phyloP scores from a whole-genome alignment of 805 yeast species.

The Kuraishia piskuri region DNA sequence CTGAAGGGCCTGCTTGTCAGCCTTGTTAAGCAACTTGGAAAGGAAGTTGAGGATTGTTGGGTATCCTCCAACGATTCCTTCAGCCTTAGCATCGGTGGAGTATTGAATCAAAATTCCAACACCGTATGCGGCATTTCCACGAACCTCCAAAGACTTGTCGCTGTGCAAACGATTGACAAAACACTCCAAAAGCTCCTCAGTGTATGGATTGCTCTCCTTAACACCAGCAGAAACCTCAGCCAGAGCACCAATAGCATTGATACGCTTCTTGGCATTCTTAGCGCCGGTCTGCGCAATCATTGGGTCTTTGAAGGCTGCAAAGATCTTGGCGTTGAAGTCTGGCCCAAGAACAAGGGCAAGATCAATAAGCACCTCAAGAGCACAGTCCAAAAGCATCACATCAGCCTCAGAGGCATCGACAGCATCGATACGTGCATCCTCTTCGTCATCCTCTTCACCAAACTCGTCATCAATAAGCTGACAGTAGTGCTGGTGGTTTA shows the following conservation, averaged over 20 bases:
- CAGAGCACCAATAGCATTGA: conserved; percentile 77
- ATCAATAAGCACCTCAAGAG: conserved; percentile 76
- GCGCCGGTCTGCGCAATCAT: conserved; percentile 49
- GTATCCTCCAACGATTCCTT: conserved; percentile 29
- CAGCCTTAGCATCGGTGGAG: conserved; percentile 43
- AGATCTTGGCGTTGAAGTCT: conserved; percentile 61
- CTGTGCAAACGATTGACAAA: conserved; percentile 62
- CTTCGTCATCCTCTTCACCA: conserved; percentile 42
- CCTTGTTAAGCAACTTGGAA: conserved; percentile 68
- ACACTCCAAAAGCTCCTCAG: conserved; percentile 61
- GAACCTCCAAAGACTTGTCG: conserved; percentile 77
- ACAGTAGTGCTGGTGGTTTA: conserved; percentile 78
- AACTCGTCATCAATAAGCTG: conserved; percentile 71
- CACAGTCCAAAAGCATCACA: conserved; percentile 73
- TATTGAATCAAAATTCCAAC: conserved; percentile 65
- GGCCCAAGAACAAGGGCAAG: conserved; percentile 70
- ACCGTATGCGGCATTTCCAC: conserved; percentile 95
- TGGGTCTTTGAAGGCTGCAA: conserved; percentile 60
- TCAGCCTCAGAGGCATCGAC: conserved; percentile 47
- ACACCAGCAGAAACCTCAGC: conserved; percentile 84
- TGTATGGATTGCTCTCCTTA: conserved; percentile 55
- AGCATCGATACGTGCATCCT: conserved; percentile 25
- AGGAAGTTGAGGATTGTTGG: conserved; percentile 58
- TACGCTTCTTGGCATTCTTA: conserved; percentile 65
- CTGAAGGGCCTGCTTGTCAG: conserved; percentile 58